A percentile compares a stretch with the other conserved stretches of the same genome.
Evolutionary conservation across 1,284 basidiomycete genomes (phyloP).

Genomic region (Trichosporon inkin): DNA sequence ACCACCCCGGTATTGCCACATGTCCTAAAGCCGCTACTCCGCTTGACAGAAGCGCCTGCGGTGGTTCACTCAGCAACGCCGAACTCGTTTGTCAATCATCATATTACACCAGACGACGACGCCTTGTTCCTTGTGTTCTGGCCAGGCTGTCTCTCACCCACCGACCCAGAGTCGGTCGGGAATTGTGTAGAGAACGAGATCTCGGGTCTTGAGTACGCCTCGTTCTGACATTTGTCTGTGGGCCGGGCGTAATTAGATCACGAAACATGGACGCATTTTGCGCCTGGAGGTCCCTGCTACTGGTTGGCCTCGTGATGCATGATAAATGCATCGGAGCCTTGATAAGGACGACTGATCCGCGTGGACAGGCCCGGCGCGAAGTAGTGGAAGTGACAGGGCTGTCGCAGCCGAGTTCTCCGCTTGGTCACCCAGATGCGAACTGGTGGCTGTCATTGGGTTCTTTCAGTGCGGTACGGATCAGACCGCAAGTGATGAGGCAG

Average conservation of each 20-base stretch:
- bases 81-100: constrained; percentile 13
- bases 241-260: constrained; percentile 46
- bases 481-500: too few relatives aligned
- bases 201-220: constrained; percentile 47
- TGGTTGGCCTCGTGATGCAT: too few relatives aligned
- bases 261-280: constrained; percentile 26
- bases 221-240: constrained; percentile 29
- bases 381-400: too few relatives aligned
- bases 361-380: too few relatives aligned
- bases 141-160: constrained; percentile 43
- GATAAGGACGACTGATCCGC: too few relatives aligned
- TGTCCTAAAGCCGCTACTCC: not conserved
- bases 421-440: too few relatives aligned
- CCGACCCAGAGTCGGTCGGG: constrained; percentile 4
- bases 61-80: not conserved
- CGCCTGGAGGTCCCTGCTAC: too few relatives aligned
- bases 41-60: not conserved
- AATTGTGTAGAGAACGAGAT: constrained; percentile 23
- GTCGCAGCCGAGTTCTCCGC: too few relatives aligned
- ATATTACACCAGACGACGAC: constrained; percentile 41
- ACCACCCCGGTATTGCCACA: not conserved
- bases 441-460: too few relatives aligned
- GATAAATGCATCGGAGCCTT: too few relatives aligned
- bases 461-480: too few relatives aligned
- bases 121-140: constrained; percentile 26